A percentile compares a stretch with the other conserved stretches of the same genome.
Evolutionary conservation across 495 filamentous ascomycete genomes (phyloP).

Genomic region (Hypoxylon cercidicola): DNA sequence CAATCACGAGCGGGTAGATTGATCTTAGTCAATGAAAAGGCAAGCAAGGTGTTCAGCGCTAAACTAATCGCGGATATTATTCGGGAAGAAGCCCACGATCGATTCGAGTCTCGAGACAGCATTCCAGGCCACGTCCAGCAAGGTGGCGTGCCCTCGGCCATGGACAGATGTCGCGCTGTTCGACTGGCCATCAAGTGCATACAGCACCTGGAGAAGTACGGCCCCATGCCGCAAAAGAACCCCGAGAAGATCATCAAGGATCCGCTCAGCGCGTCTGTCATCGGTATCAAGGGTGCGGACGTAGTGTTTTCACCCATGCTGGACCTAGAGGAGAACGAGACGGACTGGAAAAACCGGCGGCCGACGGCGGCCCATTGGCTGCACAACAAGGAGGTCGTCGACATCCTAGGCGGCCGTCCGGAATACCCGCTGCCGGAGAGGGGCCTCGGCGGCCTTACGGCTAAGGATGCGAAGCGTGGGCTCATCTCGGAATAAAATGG

Average conservation of each 20-base stretch:
- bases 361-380: slow-evolving; percentile 91
- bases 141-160: slow-evolving; percentile 90
- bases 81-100: slow-evolving; percentile 87
- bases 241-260: slow-evolving; percentile 74
- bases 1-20: slow-evolving; percentile 92
- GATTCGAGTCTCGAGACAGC: slow-evolving; percentile 92
- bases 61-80: slow-evolving; percentile 96
- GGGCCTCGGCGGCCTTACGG: slow-evolving; percentile 57
- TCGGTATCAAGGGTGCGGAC: slow-evolving; percentile 89
- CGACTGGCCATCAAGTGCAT: slow-evolving; percentile 92
- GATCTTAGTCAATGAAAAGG: slow-evolving; percentile 93
- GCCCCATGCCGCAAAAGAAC: slow-evolving; percentile 63
- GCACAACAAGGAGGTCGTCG: slow-evolving; percentile 79
- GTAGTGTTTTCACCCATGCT: slow-evolving; percentile 86
- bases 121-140: slow-evolving; percentile 98
- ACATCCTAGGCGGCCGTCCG: slow-evolving; percentile 82
- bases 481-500: slow-evolving; percentile 27
- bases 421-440: slow-evolving; percentile 54
- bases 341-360: slow-evolving; percentile 90
- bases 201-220: slow-evolving; percentile 84
- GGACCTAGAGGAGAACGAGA: slow-evolving; percentile 81
- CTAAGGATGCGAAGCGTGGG: slow-evolving; percentile 66
- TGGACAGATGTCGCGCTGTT: slow-evolving; percentile 94
- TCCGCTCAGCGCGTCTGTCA: slow-evolving; percentile 77
- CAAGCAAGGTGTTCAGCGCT: slow-evolving; percentile 88